Evolutionary conservation across 140 eudicot species (phyloP), one percentile per base, ranked within the genome.

Genomic region (Oenanthe javanica): DNA sequence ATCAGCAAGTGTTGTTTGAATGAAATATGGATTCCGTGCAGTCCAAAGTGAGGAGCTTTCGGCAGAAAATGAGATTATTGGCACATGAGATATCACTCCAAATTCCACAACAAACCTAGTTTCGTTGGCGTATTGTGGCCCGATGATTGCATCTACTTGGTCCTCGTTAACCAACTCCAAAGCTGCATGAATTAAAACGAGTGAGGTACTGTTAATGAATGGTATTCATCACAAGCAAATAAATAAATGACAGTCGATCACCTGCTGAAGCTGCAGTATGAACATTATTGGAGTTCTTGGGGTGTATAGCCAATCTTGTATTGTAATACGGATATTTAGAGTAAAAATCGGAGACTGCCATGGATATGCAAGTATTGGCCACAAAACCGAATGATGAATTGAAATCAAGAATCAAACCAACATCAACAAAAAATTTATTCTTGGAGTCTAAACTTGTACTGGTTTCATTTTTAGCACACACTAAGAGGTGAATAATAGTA

Each of bases 211-310:
- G n/a, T n/a, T n/a, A 59, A 8, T 6, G 8, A 71, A 18, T 3
- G 46, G 76, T 0, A 71, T 21, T 1, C 6, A 69, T 31, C 45
- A 69, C 75, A 71, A 40, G 0, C 1, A 6, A 59, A 1, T 59
- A 6, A n/a, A 0, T 1, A 3, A 6, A 42, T 10, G 18, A 45
- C 27, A 52, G 13, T 5, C 6, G 3, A 59, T 57, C 61, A 87
- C 90, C 90, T 72, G 86, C 83, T 18, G 83, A 77, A 82, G 81
- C 81, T 42, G 78, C 90, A 51, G 78, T 84, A 14, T 84, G 80
- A 25, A 78, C 72, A 42, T 23, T 55, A 9, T 72, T 23, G 0
- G 83, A 79, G 48, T 85, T 49, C 67, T 80, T 77, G 57, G 57
- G n/a, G 75, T 79, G 88, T 31, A 82, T 59, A 15, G 57, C n/a